Evolutionary conservation across 805 yeast genomes (phyloP), one percentile per base, ranked within the genome.

Genomic region (Schizosaccharomyces japonicus): DNA sequence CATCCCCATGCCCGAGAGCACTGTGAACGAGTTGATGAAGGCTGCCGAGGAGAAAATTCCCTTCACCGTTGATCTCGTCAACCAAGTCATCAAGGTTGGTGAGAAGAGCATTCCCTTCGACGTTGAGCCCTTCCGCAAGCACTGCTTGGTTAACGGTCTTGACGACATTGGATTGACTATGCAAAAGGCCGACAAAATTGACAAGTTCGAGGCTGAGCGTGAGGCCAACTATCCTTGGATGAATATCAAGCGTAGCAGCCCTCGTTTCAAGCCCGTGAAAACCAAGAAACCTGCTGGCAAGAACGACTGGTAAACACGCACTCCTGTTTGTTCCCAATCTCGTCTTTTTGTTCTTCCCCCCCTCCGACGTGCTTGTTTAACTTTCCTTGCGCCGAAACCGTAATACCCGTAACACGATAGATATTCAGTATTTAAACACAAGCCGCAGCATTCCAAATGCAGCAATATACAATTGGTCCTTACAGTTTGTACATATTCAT

Each of bases 81-180:
- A 77, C 52, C 96, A 90, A 68, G 75, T 74, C 59, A 84, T 90
- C 57, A 60, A 63, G 47, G 75, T 72, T 51, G 84, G 78, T 50
- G 79, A 80, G 56, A 78, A 80, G 36, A 78, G 84, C 29, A 84
- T 76, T 13, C 70, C 78, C 54, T 90, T 90, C 55, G 95, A 82
- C 3, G 74, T 90, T 52, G 96, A 85, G 63, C 72, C 67, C 30
- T 90, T 85, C 71, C 79, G 95, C 71, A 84, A 85, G 66, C 94
- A 87, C 63, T 90, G 96, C 61, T 70, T 90, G 56, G 68, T 87
- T 49, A 83, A 90, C 54, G 98, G 98, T 53, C 75, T 90, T 52
- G 98, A 90, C 62, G 98, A 90, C 61, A 90, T 90, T 64, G 95
- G 95, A 39, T 72, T 90, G 58, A 90, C 98, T 47, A 66, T 90